A percentile compares a stretch with the other conserved stretches of the same genome.
phyloP scores from a whole-genome alignment of 2,329 filamentous ascomycete species.

The Westerdykella ornata region DNA sequence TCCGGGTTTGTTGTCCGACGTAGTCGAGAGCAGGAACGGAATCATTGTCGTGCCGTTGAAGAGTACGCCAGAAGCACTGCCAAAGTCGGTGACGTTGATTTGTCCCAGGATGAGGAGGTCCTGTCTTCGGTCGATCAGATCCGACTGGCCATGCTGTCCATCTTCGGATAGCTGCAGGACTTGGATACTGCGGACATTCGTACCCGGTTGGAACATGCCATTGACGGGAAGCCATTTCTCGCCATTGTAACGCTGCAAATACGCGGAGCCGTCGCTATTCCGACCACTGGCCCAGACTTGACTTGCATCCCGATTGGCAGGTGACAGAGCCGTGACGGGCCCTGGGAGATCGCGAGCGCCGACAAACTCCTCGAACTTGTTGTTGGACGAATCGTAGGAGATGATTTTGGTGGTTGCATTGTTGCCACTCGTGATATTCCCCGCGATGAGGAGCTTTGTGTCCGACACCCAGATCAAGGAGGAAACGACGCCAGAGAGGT shows the following conservation, averaged over 20 bases:
- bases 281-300: constrained; percentile 79
- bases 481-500: constrained; percentile 63
- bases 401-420: constrained; percentile 59
- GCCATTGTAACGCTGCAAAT: constrained; percentile 76
- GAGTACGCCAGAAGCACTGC: constrained; percentile 75
- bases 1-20: constrained; percentile 57
- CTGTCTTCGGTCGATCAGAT: constrained; percentile 60
- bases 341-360: constrained; percentile 66
- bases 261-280: constrained; percentile 60
- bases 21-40: constrained; percentile 75
- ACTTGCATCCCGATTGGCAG: constrained; percentile 63
- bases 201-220: constrained; percentile 54
- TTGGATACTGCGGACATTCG: constrained; percentile 71
- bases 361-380: constrained; percentile 59
- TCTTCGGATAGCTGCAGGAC: constrained; percentile 64
- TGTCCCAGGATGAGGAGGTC: constrained; percentile 78
- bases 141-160: constrained; percentile 53
- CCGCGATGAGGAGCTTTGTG: constrained; percentile 67
- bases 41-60: constrained; percentile 75
- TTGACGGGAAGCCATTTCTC: constrained; percentile 61
- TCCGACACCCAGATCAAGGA: constrained; percentile 69
- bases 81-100: constrained; percentile 67
- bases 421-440: constrained; percentile 63
- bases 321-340: constrained; percentile 66
- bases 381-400: constrained; percentile 61